Evolutionary conservation across 1,284 basidiomycete species (phyloP), one percentile per base, ranked within the genome.

Genomic region (Rhodotorula mucilaginosa): DNA sequence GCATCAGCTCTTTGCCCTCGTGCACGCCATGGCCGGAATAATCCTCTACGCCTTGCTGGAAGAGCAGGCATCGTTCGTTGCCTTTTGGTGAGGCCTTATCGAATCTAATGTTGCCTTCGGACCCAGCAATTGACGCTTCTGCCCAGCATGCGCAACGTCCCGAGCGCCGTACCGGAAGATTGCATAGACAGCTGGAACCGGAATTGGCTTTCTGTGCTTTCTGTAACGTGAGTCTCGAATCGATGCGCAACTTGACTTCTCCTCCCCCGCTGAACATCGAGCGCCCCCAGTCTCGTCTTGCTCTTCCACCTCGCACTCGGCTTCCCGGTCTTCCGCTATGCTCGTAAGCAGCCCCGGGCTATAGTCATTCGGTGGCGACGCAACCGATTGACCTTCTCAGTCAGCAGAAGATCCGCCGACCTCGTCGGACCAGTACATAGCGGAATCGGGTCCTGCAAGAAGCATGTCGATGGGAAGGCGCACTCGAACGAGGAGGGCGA

Each of bases 251-350:
- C 39, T 13, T 44, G 39, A 44, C 39, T 44, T 10, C 23, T n/a
- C 31, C 10, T 3, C 18, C 49, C 13, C 10, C 5, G 2, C 57
- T 58, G 56, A 56, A 44, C 15, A 59, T 48, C 15, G 3, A n/a
- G 49, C 49, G 49, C 52, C 26, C 7, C 2, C 51, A 69, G 68
- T 1, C 19, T 70, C n/a, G 64, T 65, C 13, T 39, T 65, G 0
- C 5, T 68, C 6, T 58, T 63, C 3, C 64, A 70, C 39, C 21
- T 68, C 47, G 63, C 65, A 0, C 57, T 68, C 23, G 73, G 73
- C 1, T 74, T 74, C 61, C 68, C 65, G 5, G 63, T 72, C 39
- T 74, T 72, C 49, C 68, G 73, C 19, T 74, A 68, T 56, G 67
- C 73, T 0, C 66, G 71, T 64, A 16, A 44, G 60, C 54, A 44